Conservation (phyloP, 768 basidiomycete genomes). For the Sutorius australiensis region DNA sequence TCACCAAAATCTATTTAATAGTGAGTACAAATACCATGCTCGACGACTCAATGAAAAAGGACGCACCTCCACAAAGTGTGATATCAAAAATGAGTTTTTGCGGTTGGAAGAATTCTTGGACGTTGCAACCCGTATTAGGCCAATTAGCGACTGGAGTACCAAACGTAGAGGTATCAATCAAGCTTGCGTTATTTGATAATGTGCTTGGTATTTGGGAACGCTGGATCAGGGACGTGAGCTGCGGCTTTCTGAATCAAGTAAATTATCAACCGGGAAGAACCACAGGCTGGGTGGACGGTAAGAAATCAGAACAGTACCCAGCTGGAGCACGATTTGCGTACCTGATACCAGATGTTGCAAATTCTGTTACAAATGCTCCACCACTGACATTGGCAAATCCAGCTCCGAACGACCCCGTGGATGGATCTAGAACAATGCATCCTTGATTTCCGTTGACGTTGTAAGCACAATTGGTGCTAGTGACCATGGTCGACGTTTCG, state of each 20-base stretch:
- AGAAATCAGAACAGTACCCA: background rate
- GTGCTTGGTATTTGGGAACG: slow-evolving; percentile 43
- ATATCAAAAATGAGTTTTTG: slow-evolving; percentile 74
- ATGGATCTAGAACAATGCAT: slow-evolving; percentile 58
- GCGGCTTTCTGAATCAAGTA: background rate
- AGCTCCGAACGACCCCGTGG: slow-evolving; percentile 55
- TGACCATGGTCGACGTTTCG: slow-evolving; percentile 49
- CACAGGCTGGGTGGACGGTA: slow-evolving; percentile 20
- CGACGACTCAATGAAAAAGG: slow-evolving; percentile 5
- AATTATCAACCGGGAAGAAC: slow-evolving; percentile 28
- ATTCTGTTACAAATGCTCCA: slow-evolving; percentile 74
- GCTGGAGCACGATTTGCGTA: slow-evolving; percentile 30
- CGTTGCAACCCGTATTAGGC: slow-evolving; percentile 52
- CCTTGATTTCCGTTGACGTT: slow-evolving; percentile 56
- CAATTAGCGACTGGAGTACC: slow-evolving; percentile 72
- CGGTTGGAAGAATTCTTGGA: slow-evolving; percentile 51
- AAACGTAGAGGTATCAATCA: slow-evolving; percentile 51
- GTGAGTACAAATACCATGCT: slow-evolving; percentile 17
- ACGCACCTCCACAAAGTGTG: slow-evolving; percentile 61
- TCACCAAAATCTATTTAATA: slow-evolving; percentile 31
- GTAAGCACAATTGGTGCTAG: slow-evolving; percentile 59
- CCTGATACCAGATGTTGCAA: slow-evolving; percentile 62
- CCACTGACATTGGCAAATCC: slow-evolving; percentile 65
- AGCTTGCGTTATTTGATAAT: slow-evolving; percentile 46
- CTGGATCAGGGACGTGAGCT: slow-evolving; percentile 8